phyloP scores from a whole-genome alignment of 1,139 yeast genomes.

The Nakaseomyces bracarensis region DNA sequence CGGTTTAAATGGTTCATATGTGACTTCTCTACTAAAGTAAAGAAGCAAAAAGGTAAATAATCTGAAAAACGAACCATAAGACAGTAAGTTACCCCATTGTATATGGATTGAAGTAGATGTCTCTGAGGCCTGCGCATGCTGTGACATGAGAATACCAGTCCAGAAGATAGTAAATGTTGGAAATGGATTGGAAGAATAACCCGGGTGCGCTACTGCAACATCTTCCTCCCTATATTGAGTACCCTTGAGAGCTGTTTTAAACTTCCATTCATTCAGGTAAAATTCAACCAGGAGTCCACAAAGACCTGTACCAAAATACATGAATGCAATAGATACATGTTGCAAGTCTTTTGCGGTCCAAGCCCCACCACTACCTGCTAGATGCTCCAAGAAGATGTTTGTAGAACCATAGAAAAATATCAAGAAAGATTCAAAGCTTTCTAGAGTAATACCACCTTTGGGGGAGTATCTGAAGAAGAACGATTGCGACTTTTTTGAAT shows the following conservation, averaged over 20 bases:
- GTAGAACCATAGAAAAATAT: conserved; percentile 84
- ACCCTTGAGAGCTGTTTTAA: conserved; percentile 29
- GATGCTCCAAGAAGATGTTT: conserved; percentile 81
- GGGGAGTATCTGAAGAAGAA: conserved; percentile 38
- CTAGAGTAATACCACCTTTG: conserved; percentile 65
- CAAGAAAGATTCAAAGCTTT: conserved; percentile 67
- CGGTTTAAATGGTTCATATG: conserved; percentile 53
- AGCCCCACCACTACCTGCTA: conserved; percentile 62
- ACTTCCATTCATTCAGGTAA: conserved; percentile 38
- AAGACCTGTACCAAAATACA: conserved; percentile 85
- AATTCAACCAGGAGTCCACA: conserved; percentile 80
- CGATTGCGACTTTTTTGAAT: conserved; percentile 20
- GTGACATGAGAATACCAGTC: conserved; percentile 96
- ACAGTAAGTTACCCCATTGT: conserved; percentile 85
- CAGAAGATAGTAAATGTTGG: conserved; percentile 88
- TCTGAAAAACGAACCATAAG: conserved; percentile 72
- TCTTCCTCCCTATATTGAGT: conserved; percentile 24
- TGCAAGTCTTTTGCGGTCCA: conserved; percentile 94
- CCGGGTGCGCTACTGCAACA: conserved; percentile 47
- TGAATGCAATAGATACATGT: conserved; percentile 91
- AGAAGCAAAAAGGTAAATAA: conserved; percentile 56
- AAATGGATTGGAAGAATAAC: conserved; percentile 83
- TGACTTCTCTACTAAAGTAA: conserved; percentile 43
- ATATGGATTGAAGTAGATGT: conserved; percentile 72
- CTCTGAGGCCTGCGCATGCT: conserved; percentile 76